Evolutionary conservation across 306 rosid species (phyloP).

Genomic region (Cyclanthera cordifolia): DNA sequence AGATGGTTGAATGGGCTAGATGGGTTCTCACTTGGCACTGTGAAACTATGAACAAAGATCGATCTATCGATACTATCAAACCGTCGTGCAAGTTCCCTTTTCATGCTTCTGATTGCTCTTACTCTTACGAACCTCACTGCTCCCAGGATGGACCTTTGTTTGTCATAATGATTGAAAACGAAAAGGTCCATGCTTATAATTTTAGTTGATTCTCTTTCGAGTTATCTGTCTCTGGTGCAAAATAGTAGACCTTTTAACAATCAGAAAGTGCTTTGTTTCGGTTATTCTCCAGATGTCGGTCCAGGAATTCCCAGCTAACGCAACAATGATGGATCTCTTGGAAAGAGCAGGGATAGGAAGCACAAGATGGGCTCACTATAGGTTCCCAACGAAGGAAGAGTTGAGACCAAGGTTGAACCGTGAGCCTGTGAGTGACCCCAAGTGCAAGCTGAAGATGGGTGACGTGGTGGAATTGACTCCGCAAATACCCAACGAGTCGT

Average conservation of each 20-base stretch:
- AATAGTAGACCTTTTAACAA: background rate
- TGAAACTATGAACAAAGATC: constrained; percentile 69
- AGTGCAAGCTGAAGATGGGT: constrained; percentile 80
- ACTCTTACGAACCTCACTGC: constrained; percentile 52
- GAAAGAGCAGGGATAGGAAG: constrained; percentile 60
- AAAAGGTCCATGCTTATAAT: constrained; percentile 44
- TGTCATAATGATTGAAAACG: constrained; percentile 73
- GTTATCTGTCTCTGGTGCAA: background rate
- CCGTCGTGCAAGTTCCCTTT: constrained; percentile 83
- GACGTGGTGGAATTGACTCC: constrained; percentile 85
- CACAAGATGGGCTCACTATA: constrained; percentile 52
- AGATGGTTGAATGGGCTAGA: constrained; percentile 99
- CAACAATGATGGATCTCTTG: constrained; percentile 55
- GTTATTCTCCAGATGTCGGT: constrained; percentile 76
- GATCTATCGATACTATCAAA: constrained; percentile 44
- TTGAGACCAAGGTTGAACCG: constrained; percentile 83
- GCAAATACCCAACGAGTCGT: constrained; percentile 55
- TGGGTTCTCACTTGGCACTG: constrained; percentile 99
- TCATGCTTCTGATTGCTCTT: constrained; percentile 74
- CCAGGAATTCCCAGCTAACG: constrained; percentile 69
- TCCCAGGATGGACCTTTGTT: constrained; percentile 72
- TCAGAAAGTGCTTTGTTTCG: background rate
- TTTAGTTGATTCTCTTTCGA: background rate
- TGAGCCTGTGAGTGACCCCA: constrained; percentile 50
- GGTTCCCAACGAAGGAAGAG: constrained; percentile 78